Percentiles rank a stretch among this genome's conserved stretches.
Conservation (phyloP, 192 early-diverging fungal genomes). For the Bifiguratus adelaidae region DNA sequence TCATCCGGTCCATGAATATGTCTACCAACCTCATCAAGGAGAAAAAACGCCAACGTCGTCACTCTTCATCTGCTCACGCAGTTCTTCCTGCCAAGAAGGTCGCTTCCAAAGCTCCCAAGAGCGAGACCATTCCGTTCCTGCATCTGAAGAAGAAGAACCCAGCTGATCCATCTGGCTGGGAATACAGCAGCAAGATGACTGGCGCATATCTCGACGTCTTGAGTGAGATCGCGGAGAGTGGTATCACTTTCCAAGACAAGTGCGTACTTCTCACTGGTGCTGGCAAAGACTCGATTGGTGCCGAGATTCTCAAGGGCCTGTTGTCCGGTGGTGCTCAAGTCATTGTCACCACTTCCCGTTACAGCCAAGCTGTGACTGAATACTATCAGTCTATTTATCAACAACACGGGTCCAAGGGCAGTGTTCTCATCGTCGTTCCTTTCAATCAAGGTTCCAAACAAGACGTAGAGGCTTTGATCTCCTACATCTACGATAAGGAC, state of each 20-base stretch:
- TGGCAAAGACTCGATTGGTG: constrained; percentile 83
- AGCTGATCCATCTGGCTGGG: constrained; percentile 66
- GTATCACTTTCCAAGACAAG: constrained; percentile 79
- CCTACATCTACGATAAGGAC: constrained; percentile 80
- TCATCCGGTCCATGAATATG: constrained; percentile 64
- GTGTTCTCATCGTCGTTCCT: constrained; percentile 77
- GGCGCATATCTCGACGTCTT: constrained; percentile 76
- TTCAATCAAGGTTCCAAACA: constrained; percentile 89
- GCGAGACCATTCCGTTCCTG: constrained; percentile 68
- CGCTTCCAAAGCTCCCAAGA: constrained; percentile 25
- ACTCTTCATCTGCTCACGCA: constrained; percentile 30
- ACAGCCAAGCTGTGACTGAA: constrained; percentile 65
- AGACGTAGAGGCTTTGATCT: constrained; percentile 69
- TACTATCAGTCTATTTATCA: constrained; percentile 88
- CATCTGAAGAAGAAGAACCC: constrained; percentile 62
- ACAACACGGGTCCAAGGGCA: constrained; percentile 77
- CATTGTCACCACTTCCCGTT: constrained; percentile 86
- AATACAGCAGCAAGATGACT: constrained; percentile 70
- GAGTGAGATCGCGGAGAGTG: constrained; percentile 66
- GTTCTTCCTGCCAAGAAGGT: constrained; percentile 39
- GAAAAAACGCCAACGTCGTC: constrained; percentile 33
- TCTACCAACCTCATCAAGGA: constrained; percentile 60
- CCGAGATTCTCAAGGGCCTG: constrained; percentile 71
- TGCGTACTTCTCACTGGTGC: constrained; percentile 84
- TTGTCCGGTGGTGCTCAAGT: constrained; percentile 82